Evolutionary conservation across 768 basidiomycete species (phyloP), one percentile per base, ranked within the genome.

Genomic region (Leccinum subgranulosum): DNA sequence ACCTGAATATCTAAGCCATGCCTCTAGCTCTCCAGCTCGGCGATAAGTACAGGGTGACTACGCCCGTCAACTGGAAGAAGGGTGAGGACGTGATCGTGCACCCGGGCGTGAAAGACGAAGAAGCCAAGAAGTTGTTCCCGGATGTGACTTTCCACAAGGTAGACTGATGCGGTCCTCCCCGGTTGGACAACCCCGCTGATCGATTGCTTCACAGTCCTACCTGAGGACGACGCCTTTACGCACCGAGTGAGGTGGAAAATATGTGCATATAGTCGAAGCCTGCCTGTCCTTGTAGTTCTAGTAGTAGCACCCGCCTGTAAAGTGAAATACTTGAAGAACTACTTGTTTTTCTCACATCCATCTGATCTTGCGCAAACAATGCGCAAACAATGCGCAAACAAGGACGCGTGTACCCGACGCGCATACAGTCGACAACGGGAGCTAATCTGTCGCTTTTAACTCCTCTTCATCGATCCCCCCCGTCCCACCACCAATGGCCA

Each of bases 81-180:
- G 94, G 94, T 45, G 88, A 95, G 4, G 88, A 94, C 70, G 94
- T 98, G 57, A 97, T 99, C 69, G 87, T 99, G 46, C 92, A 94
- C 71, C 86, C 92, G 25, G 71, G 79, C 7, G 92, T 98, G 51
- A 79, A 77, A 59, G 87, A 87, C 70, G 92, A 97, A 25, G 90
- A 98, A 74, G 94, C 94, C 25, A 89, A 92, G 79, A 85, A 84
- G 60, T 77, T 97, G 58, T 98, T 98, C 88, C 92, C 93, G 29
- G 77, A 88, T 27, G 81, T 85, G 75, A 86, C 83, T 21, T 80
- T 84, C 55, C 90, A 94, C 78, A 85, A 88, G 79, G 93, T 92
- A 66, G 65, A 75, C 56, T 15, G 6, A 36, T 36, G 4, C 15
- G 12, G 31, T 45, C 36, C 17, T 19, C 41, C n/a, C 15, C 19